Percentiles rank a stretch among this genome's conserved stretches.
phyloP scores from a whole-genome alignment of 345 rosid genomes.

The Populus simonii region DNA sequence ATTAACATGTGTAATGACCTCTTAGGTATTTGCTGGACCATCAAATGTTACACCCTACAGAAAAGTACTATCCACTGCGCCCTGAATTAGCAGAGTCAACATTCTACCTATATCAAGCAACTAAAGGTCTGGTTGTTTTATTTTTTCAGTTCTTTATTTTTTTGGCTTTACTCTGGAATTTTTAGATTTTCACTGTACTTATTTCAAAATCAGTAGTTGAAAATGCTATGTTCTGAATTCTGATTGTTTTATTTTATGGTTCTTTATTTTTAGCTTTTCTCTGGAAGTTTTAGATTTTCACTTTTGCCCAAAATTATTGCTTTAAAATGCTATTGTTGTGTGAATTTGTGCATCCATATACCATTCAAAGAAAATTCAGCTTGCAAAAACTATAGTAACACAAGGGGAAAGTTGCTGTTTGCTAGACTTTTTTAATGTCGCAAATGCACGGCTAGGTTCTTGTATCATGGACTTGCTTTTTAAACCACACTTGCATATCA shows the following conservation, averaged over 20 bases:
- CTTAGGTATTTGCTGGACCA: conserved; percentile 80
- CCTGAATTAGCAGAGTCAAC: conserved; percentile 97
- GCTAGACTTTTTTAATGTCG: background rate
- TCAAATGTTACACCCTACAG: conserved; percentile 87
- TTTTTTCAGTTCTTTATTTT: background rate
- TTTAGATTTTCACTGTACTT: background rate
- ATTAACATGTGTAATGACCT: conserved; percentile 10
- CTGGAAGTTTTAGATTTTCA: background rate
- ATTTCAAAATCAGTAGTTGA: background rate
- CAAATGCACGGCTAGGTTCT: background rate
- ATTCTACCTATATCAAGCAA: conserved; percentile 93
- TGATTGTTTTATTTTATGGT: background rate
- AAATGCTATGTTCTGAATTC: background rate
- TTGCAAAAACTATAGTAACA: background rate
- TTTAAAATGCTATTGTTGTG: background rate
- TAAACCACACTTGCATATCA: background rate
- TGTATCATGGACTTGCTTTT: background rate
- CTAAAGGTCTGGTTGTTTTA: conserved; percentile 57
- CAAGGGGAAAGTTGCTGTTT: background rate
- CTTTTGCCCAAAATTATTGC: background rate
- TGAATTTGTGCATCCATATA: background rate
- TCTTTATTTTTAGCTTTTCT: background rate
- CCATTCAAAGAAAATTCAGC: background rate
- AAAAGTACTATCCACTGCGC: conserved; percentile 90
- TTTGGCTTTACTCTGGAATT: background rate